Base-by-base conservation (phyloP, 257 asterid genomes). In the Ballota nigra region DNA sequence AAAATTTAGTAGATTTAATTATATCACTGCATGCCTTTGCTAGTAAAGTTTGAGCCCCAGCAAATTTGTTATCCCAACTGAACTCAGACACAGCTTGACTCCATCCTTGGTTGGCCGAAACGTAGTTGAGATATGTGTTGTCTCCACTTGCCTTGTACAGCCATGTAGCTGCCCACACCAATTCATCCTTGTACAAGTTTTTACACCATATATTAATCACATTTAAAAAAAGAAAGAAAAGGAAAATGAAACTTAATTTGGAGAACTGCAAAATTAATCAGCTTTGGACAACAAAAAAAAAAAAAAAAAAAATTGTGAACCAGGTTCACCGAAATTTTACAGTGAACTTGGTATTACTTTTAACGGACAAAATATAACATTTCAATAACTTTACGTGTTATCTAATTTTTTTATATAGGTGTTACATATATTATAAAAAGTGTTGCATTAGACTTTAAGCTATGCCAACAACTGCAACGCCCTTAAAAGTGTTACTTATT, bases 111-210 rank as follows among this genome's bases (percentile, higher is more conserved):
- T 88, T 85, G 75, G 40, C 75, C n/a, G 81, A 26, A 4, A 74
- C 81, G 64, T 84, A 92, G 34, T 83, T 69, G 26, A 92, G 81
- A 75, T 90, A 92, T 1, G 26, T 68, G 69, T 7, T 62, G 34
- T 86, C 79, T 71, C 91, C 95, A 49, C 80, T 87, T 43, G 97
- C 96, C 77, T 85, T 86, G 75, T 88, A 86, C 22, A 92, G 75
- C 98, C 97, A 92, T 43, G 84, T 81, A 20, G 94, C 96, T 7
- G 88, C 96, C 98, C 97, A 92, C 15, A 92, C 63, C 76, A 92
- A 76, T 57, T 92, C 98, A 73, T 92, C 98, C 96, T 92, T 19
- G 45, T 51, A 22, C 62, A 18, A 47, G n/a, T 64, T 53, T 26
- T 34, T 43, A 28, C 28, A 41, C 62, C 63, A 68, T 11, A 22